Evolutionary conservation across 2,329 filamentous ascomycete species (phyloP).

Genomic region (Arthrobotrys iridis): DNA sequence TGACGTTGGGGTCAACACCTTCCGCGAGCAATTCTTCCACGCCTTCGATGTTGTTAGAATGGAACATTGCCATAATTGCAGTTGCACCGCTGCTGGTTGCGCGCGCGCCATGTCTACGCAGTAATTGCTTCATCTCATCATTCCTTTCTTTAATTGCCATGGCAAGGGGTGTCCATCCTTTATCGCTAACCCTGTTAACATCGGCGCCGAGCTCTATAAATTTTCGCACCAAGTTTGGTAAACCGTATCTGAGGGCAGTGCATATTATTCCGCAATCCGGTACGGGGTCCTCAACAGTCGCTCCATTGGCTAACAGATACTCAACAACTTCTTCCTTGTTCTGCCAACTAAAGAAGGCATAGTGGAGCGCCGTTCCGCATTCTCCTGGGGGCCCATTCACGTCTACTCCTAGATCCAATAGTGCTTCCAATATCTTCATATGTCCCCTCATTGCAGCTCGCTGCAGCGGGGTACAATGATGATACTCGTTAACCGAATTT

Average conservation of each 20-base stretch:
- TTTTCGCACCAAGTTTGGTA: background rate
- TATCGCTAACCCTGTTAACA: conserved; percentile 1
- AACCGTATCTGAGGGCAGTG: background rate
- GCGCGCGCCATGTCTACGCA: conserved; percentile 13
- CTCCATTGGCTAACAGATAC: conserved; percentile 2
- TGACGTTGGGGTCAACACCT: conserved; percentile 12
- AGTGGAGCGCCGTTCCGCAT: conserved; percentile 5
- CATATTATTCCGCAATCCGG: conserved; percentile 3
- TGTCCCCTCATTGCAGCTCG: background rate
- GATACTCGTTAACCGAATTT: background rate
- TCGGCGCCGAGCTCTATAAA: conserved; percentile 25
- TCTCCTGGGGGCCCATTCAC: background rate
- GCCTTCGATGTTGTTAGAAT: background rate
- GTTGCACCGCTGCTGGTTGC: background rate
- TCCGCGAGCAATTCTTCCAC: conserved; percentile 2
- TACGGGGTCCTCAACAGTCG: background rate
- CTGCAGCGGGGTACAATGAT: conserved; percentile 25
- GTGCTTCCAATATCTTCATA: background rate
- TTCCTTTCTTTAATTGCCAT: conserved; percentile 1
- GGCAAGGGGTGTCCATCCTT: conserved; percentile 21
- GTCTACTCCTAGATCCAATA: conserved; percentile 19
- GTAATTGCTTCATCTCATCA: background rate
- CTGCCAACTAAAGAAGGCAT: background rate
- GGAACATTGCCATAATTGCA: background rate
- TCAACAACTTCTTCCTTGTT: background rate